phyloP scores from a whole-genome alignment of 345 rosid genomes.

The Viola odorata region DNA sequence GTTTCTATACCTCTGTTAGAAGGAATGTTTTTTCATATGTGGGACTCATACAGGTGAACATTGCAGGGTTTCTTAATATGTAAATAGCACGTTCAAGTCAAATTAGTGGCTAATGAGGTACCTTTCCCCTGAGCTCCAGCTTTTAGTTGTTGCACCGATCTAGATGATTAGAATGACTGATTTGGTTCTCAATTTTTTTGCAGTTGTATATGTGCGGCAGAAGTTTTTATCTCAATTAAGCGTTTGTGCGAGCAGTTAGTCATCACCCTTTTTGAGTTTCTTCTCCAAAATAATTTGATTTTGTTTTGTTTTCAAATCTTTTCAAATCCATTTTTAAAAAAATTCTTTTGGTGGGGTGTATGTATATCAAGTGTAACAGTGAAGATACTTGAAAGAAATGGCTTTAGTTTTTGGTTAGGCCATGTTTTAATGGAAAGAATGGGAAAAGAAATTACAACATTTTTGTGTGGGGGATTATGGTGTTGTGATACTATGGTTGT shows the following conservation, averaged over 20 bases:
- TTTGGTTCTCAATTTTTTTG: constrained; percentile 8
- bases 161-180: neutral
- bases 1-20: neutral
- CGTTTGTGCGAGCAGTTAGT: constrained; percentile 2
- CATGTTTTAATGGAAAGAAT: no score
- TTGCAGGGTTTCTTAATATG: constrained; percentile 30
- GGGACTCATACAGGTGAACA: constrained; percentile 12
- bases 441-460: no score
- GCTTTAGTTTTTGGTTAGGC: no score
- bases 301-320: no score
- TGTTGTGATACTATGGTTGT: no score
- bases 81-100: constrained; percentile 19
- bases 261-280: no score
- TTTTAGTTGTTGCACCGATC: neutral
- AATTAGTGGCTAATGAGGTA: constrained; percentile 31
- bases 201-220: constrained; percentile 47
- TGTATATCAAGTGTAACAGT: no score
- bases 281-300: neutral
- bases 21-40: neutral
- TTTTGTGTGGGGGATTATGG: no score
- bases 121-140: neutral
- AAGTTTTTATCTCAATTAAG: constrained; percentile 12
- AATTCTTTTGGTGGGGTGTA: no score
- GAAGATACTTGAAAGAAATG: no score
- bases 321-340: neutral